These are phyloP conservation scores for Zoysia japonica DNA, from an alignment of 176 grass and related monocot genomes.

Conservation along the genomic window DNA sequence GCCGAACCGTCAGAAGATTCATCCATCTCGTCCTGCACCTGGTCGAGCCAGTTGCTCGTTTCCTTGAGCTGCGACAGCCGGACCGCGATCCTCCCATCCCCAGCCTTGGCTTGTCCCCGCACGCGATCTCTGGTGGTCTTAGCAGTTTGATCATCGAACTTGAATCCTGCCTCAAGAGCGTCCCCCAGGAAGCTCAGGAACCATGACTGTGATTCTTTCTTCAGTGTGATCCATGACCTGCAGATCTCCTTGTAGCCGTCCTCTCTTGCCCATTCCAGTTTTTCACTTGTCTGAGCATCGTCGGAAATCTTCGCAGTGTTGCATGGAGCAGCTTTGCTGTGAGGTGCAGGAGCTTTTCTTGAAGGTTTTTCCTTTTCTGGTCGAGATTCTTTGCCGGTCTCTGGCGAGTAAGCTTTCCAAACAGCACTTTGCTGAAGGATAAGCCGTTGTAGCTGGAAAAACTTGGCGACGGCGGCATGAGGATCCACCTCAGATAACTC, in stretches of 20 bases:
- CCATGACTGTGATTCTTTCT: constrained; percentile 67
- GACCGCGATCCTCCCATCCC: constrained; percentile 66
- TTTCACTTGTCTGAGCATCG: constrained; percentile 57
- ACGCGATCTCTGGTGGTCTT: constrained; percentile 51
- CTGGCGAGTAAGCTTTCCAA: constrained; percentile 53
- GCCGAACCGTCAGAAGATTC: constrained; percentile 44
- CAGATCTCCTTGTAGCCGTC: constrained; percentile 93
- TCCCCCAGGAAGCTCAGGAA: constrained; percentile 86
- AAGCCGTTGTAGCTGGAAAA: constrained; percentile 80
- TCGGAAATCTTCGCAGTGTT: constrained; percentile 47
- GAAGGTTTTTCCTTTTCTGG: constrained; percentile 58
- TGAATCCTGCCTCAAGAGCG: constrained; percentile 68
- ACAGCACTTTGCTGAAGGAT: constrained; percentile 67
- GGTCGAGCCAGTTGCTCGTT: constrained; percentile 87
- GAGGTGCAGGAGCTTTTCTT: constrained; percentile 52
- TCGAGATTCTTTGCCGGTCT: constrained; percentile 47
- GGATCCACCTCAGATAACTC: constrained; percentile 59
- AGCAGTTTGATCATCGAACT: constrained; percentile 40
- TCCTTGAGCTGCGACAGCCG: constrained; percentile 90
- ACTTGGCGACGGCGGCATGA: constrained; percentile 69
- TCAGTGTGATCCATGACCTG: constrained; percentile 65
- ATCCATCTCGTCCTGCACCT: constrained; percentile 48
- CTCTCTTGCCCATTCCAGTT: constrained; percentile 72
- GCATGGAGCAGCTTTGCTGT: constrained; percentile 42
- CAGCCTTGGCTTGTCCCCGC: constrained; percentile 57